These are phyloP conservation scores for Halophytophthora batemanensis DNA, from an alignment of 352 stramenopile genomes.

Conservation along the genomic window DNA sequence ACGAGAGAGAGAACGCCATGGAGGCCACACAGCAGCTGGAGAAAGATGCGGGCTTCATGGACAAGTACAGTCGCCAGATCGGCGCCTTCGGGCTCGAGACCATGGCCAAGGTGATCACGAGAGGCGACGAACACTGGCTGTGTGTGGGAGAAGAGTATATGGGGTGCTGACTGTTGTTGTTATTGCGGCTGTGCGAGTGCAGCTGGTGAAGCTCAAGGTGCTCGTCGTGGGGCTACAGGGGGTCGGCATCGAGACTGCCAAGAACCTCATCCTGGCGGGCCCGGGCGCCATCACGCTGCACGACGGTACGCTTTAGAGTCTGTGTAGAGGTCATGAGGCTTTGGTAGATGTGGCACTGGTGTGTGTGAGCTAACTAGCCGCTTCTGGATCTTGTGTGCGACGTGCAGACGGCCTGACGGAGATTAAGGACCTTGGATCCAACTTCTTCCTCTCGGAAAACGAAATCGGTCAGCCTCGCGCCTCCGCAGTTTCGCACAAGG, in stretches of 20 bases:
- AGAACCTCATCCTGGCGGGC: slow-evolving; percentile 92
- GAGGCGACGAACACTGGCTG: background rate
- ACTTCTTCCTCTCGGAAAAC: slow-evolving; percentile 91
- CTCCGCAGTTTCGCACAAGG: slow-evolving; percentile 57
- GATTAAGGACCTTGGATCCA: slow-evolving; percentile 88
- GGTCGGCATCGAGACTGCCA: slow-evolving; percentile 88
- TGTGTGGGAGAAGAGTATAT: background rate
- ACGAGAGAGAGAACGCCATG: slow-evolving; percentile 27
- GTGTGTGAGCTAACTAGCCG: background rate
- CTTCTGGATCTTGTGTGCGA: background rate
- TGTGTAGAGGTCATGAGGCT: background rate
- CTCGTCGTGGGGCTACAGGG: slow-evolving; percentile 84
- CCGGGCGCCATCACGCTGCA: slow-evolving; percentile 86
- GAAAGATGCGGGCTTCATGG: slow-evolving; percentile 89
- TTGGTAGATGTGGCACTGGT: background rate
- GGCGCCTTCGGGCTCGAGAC: slow-evolving; percentile 90
- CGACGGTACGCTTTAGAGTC: slow-evolving; percentile 35
- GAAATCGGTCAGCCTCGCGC: slow-evolving; percentile 73
- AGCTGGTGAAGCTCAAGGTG: slow-evolving; percentile 81
- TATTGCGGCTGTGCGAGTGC: slow-evolving; percentile 1
- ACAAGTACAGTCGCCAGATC: slow-evolving; percentile 93
- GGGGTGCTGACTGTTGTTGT: slow-evolving; percentile 1
- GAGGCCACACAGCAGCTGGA: slow-evolving; percentile 62
- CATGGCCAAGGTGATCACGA: slow-evolving; percentile 81
- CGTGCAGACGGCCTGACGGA: slow-evolving; percentile 56